Evolutionary conservation across 148 eudicot species (phyloP).

Genomic region (Camellia lanceoleosa): DNA sequence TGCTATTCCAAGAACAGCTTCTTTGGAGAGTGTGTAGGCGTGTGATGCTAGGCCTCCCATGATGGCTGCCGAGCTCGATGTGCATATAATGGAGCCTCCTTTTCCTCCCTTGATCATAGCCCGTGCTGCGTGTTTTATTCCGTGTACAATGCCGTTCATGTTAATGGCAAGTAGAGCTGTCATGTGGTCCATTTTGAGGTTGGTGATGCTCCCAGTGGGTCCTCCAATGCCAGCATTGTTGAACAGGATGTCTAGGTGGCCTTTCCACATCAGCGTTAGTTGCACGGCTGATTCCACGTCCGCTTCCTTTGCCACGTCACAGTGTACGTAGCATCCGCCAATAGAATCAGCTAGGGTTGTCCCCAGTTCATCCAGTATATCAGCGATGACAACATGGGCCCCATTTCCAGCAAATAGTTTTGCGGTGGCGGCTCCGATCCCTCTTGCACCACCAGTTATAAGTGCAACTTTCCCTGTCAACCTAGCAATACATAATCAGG

Average conservation of each 20-base stretch:
- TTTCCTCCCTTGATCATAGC: conserved; percentile 53
- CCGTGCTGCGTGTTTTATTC: conserved; percentile 70
- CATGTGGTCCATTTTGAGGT: conserved; percentile 49
- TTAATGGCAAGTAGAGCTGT: conserved; percentile 41
- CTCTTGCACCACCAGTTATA: conserved; percentile 87
- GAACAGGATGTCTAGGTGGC: conserved; percentile 72
- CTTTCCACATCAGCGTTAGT: conserved; percentile 65
- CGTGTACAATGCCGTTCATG: conserved; percentile 52
- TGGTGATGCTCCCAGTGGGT: conserved; percentile 57
- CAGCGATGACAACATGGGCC: conserved; percentile 73
- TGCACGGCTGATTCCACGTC: conserved; percentile 62
- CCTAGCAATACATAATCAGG: conserved; percentile 19
- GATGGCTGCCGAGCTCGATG: conserved; percentile 72
- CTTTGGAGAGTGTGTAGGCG: conserved; percentile 75
- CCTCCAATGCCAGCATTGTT: conserved; percentile 84
- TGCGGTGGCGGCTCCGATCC: conserved; percentile 81
- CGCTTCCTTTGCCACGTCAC: conserved; percentile 67
- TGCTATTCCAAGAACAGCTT: conserved; percentile 57
- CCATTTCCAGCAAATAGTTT: conserved; percentile 59
- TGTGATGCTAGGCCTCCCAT: conserved; percentile 74
- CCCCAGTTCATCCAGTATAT: conserved; percentile 66
- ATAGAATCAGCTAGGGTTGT: conserved; percentile 51
- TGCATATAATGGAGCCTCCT: conserved; percentile 67
- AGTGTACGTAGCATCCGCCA: conserved; percentile 66
- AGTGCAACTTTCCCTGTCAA: conserved; percentile 75